Evolutionary conservation across 2,329 filamentous ascomycete genomes (phyloP).

Genomic region (Talaromyces pinophilus): DNA sequence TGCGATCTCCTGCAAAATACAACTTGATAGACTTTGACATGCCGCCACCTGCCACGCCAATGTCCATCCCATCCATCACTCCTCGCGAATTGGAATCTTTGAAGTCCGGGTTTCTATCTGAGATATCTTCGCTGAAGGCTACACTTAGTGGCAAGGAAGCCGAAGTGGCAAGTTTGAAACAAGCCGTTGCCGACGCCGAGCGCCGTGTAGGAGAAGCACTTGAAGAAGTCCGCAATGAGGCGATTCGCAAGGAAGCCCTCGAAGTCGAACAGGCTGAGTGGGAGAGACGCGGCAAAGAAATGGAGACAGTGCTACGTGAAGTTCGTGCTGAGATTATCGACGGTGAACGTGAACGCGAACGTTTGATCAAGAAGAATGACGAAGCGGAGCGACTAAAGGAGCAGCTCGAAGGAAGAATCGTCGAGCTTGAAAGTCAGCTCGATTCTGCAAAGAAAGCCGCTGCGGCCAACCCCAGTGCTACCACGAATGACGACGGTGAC

Average conservation of each 20-base stretch:
- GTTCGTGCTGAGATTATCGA: constrained; percentile 79
- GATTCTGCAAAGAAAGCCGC: constrained; percentile 43
- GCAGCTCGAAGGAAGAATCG: constrained; percentile 47
- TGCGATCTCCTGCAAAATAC: constrained; percentile 53
- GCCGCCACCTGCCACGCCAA: constrained; percentile 87
- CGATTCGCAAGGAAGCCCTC: constrained; percentile 68
- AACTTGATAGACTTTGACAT: constrained; percentile 89
- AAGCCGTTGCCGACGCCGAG: constrained; percentile 86
- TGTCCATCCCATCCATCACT: constrained; percentile 86
- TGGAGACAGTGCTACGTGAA: constrained; percentile 76
- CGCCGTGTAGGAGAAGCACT: constrained; percentile 83
- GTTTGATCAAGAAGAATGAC: constrained; percentile 72
- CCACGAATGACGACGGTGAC: constrained; percentile 30
- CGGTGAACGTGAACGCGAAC: constrained; percentile 77
- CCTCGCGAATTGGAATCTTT: constrained; percentile 89
- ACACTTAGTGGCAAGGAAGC: constrained; percentile 91
- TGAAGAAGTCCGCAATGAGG: constrained; percentile 79
- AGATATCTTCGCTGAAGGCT: constrained; percentile 92
- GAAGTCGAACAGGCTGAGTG: constrained; percentile 75
- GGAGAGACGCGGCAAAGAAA: constrained; percentile 81
- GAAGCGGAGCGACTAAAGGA: constrained; percentile 66
- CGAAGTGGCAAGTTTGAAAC: constrained; percentile 82
- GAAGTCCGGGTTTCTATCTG: constrained; percentile 85
- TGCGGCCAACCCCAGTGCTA: constrained; percentile 35
- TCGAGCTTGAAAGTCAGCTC: constrained; percentile 51